These are phyloP conservation scores for Russula sp. DNA, from an alignment of 768 basidiomycete genomes.

Conservation along the genomic window DNA sequence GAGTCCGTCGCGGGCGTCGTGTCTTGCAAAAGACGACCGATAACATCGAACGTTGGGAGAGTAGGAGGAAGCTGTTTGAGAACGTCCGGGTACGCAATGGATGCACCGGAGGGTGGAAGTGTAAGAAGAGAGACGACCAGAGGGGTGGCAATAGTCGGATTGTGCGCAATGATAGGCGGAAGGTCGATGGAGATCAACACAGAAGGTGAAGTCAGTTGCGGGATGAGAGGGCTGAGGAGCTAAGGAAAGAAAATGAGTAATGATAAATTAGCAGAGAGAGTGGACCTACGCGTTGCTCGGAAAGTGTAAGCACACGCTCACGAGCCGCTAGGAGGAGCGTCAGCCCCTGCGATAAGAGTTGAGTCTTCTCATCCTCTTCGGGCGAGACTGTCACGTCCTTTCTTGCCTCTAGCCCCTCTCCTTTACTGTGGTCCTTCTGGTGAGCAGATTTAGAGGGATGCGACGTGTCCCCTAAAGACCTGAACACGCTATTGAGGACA, in stretches of 20 bases:
- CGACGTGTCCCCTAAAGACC: neutral
- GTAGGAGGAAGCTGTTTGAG: conserved; percentile 63
- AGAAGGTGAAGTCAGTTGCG: conserved; percentile 36
- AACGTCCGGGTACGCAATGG: conserved; percentile 52
- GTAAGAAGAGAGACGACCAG: conserved; percentile 54
- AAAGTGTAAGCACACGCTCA: conserved; percentile 62
- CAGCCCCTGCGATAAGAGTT: conserved; percentile 55
- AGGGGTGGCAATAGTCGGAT: conserved; percentile 63
- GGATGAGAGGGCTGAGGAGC: conserved; percentile 46
- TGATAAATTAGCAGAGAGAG: neutral
- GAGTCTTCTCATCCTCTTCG: conserved; percentile 52
- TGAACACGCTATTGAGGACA: neutral
- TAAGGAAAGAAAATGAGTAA: conserved; percentile 23
- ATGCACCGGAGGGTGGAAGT: conserved; percentile 27
- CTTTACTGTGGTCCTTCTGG: neutral
- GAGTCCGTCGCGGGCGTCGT: conserved; percentile 39
- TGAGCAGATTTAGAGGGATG: neutral
- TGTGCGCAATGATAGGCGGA: conserved; percentile 55
- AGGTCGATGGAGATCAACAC: conserved; percentile 65
- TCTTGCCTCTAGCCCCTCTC: neutral
- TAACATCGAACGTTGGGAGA: conserved; percentile 63
- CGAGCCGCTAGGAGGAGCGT: conserved; percentile 61
- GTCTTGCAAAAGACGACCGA: conserved; percentile 63
- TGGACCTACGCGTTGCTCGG: conserved; percentile 61
- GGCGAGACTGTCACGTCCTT: conserved; percentile 28